These are phyloP conservation scores for Schizothecium vesticola DNA, from an alignment of 495 filamentous ascomycete species.

Conservation along the genomic window DNA sequence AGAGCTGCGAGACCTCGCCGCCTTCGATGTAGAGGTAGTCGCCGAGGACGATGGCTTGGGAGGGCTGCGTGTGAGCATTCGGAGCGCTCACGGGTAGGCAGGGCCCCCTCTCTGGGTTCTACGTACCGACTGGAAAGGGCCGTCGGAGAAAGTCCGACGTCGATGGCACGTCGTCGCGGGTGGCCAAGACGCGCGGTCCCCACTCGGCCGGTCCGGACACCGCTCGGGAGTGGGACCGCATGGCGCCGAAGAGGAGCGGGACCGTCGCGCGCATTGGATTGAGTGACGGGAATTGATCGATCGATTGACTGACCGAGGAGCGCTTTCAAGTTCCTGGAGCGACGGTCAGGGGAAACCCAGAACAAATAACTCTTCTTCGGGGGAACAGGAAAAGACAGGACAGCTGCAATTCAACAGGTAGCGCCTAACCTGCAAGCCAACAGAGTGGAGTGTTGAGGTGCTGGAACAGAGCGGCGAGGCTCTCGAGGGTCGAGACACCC, in stretches of 20 bases:
- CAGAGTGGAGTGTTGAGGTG: not conserved
- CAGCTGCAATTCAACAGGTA: not conserved
- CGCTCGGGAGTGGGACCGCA: not conserved
- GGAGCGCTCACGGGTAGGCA: no score
- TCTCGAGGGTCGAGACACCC: not conserved
- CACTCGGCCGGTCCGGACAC: not conserved
- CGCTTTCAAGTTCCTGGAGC: not conserved
- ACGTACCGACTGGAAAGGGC: not conserved
- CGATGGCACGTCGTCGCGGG: not conserved
- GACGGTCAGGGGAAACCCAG: no score
- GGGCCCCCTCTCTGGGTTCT: no score
- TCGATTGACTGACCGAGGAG: no score
- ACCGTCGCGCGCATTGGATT: not conserved
- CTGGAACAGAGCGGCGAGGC: not conserved
- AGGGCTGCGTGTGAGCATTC: not conserved
- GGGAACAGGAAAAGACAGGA: no score
- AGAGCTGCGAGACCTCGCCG: slow-evolving; percentile 11
- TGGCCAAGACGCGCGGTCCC: not conserved
- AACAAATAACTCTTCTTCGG: no score
- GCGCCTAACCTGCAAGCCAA: not conserved
- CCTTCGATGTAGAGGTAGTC: slow-evolving; percentile 22
- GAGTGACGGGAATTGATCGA: no score
- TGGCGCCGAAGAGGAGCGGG: not conserved
- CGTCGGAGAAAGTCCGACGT: not conserved
- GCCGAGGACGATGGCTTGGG: slow-evolving; percentile 15